A percentile compares a stretch with the other conserved stretches of the same genome.
These are phyloP conservation scores for Oropetium thomaeum DNA, from an alignment of 176 grass and related monocot species.

Conservation along the genomic window DNA sequence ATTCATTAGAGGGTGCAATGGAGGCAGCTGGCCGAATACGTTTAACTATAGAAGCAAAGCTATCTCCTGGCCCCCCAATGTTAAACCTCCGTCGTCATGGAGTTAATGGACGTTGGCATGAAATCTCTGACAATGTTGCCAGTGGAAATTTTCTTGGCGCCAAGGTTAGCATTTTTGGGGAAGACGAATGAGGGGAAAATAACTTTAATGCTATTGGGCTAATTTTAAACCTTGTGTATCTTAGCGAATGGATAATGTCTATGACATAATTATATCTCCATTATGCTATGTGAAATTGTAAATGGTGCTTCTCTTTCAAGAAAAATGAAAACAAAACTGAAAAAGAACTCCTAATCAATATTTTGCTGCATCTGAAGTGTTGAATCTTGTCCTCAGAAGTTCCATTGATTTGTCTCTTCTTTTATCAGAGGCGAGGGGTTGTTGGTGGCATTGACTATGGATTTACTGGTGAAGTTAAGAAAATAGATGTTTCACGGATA, in stretches of 20 bases:
- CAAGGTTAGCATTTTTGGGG: slow-evolving; percentile 50
- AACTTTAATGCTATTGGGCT: background rate
- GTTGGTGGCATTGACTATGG: slow-evolving; percentile 66
- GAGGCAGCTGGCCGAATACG: slow-evolving; percentile 83
- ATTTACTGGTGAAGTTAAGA: slow-evolving; percentile 92
- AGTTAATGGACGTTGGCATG: slow-evolving; percentile 83
- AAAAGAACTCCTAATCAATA: background rate
- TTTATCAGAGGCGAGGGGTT: slow-evolving; percentile 61
- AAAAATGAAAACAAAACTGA: background rate
- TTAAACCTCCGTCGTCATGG: slow-evolving; percentile 90
- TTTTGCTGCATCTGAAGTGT: background rate
- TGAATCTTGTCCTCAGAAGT: background rate
- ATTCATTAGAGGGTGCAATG: slow-evolving; percentile 86
- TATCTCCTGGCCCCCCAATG: slow-evolving; percentile 95
- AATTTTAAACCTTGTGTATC: background rate
- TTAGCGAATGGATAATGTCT: background rate
- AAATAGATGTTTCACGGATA: slow-evolving; percentile 83
- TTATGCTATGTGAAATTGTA: background rate
- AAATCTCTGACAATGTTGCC: slow-evolving; percentile 79
- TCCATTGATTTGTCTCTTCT: slow-evolving; percentile 32
- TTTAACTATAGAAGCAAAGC: slow-evolving; percentile 85
- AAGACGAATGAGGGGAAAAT: background rate
- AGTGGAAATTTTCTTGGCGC: slow-evolving; percentile 96
- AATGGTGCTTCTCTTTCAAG: background rate
- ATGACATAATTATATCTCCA: background rate